These are phyloP conservation scores for Coemansia sp. DNA, from an alignment of 192 early-diverging fungal species.

Conservation along the genomic window DNA sequence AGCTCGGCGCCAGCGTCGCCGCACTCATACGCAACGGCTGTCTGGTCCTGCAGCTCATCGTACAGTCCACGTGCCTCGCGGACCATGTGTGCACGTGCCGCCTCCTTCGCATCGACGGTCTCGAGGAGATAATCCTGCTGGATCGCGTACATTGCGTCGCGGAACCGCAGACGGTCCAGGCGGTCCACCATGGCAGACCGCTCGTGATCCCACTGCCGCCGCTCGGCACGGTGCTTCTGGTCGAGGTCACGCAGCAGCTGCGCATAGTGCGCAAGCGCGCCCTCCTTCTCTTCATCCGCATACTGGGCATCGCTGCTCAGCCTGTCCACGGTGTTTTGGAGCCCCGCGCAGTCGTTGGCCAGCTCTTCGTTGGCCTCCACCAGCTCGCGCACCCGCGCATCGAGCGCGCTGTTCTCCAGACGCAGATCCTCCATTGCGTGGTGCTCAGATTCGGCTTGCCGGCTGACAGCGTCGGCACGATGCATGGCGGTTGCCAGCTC, in stretches of 20 bases:
- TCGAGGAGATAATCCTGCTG: slow-evolving; percentile 17
- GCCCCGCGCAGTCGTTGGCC: slow-evolving; percentile 12
- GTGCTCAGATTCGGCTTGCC: slow-evolving; percentile 5
- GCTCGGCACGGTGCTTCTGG: slow-evolving; percentile 25
- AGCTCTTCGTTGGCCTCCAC: slow-evolving; percentile 13
- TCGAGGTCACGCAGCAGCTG: slow-evolving; percentile 29
- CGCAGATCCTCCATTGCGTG: slow-evolving; percentile 18
- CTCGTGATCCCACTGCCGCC: slow-evolving; percentile 35
- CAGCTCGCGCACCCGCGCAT: slow-evolving; percentile 15
- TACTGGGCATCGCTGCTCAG: slow-evolving; percentile 4
- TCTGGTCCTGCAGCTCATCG: slow-evolving; percentile 40
- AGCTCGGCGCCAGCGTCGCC: slow-evolving; percentile 28
- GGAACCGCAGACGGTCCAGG: slow-evolving; percentile 28
- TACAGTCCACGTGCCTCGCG: slow-evolving; percentile 38
- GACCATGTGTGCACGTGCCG: slow-evolving; percentile 47
- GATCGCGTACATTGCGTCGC: slow-evolving; percentile 29
- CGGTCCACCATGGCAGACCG: slow-evolving; percentile 22
- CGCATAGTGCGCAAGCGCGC: slow-evolving; percentile 29
- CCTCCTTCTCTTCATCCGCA: slow-evolving; percentile 10
- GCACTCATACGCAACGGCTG: slow-evolving; percentile 14
- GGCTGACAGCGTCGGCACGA: neutral
- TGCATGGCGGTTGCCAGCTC: slow-evolving; percentile 18
- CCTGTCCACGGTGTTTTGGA: slow-evolving; percentile 20
- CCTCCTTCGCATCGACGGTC: slow-evolving; percentile 28
- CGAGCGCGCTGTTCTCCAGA: slow-evolving; percentile 20